Base-by-base conservation (phyloP, 2,329 filamentous ascomycete genomes). In the Amesomyces nigricolor region DNA sequence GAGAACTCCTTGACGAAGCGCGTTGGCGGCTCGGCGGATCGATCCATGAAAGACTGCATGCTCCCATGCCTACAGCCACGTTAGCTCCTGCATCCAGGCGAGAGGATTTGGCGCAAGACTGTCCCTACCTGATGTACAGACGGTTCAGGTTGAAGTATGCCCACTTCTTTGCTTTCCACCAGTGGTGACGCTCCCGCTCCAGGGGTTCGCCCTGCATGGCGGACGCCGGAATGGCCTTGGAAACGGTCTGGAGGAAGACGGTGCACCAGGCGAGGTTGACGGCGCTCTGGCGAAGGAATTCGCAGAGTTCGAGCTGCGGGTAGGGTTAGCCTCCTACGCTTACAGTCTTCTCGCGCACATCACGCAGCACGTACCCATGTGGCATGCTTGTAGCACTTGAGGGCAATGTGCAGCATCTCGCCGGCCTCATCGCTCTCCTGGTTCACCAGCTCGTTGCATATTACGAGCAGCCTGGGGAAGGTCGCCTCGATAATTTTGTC, bases 111-210 rank as follows among this genome's bases (percentile, higher is more conserved):
- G 26, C 2, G 11, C 35, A 14, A 48, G 40, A 13, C 6, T 37
- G 16, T 46, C 13, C 48, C 6, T 48, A 92, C 88, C 90, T 83
- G 64, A 97, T 91, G 68, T 94, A 99, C 16, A 99, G 82, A 60
- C 94, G 83, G 75, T 99, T 99, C 64, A 99, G 75, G 72, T 97
- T 97, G 67, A 94, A 95, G 72, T 96, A 99, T 13, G 92, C 88
- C 94, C 94, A 97, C 74, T 99, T 99, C 85, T 97, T 97, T 61
- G 91, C 89, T 78, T 97, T 99, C 92, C 92, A 99, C 92, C 94
- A 99, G 71, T 96, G 91, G 69, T 96, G 91, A 66, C 87, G 82
- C 72, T 97, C 94, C 56, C 94, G 84, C 68, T 97, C 92, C 56
- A 89, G 85, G 51, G 87, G 75, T 57, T 85, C 89, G 58, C 95